Base-by-base conservation (phyloP, 257 asterid genomes). In the Nicotiana benthamiana region DNA sequence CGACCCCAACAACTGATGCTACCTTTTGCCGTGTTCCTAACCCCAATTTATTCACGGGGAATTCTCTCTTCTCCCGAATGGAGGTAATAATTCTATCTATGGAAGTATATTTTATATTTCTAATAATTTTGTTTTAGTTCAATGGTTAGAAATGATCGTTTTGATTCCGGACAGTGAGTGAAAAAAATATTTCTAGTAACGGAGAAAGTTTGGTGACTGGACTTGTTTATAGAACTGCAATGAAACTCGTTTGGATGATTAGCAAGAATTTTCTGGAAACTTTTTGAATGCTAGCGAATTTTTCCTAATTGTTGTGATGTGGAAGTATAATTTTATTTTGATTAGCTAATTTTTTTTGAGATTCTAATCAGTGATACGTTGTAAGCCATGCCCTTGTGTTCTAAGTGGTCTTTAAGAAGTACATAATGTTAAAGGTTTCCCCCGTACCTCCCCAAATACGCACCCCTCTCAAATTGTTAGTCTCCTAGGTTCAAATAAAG, bases 51-150 rank as follows among this genome's bases (percentile, higher is more conserved):
- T 80, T 86, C 87, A 89, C 93, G 90, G 91, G 92, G 74, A 94
- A 91, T 80, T 77, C 90, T 80, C 90, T 90, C 84, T 90, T 90
- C 88, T 88, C 91, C 43, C 88, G 91, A 82, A 93, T 95, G 97
- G 97, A 94, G 97, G 98, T 94, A 77, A 2, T 40, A 32, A 16
- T 6, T 7, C 27, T 26, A 10, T 28, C 61, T 63, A 84, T 70
- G 3, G 48, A 40, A 40, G 3, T 9, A 9, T 6, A 36, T 12
- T 26, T 27, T 76, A 18, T 26, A 66, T 15, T 22, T 52, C 10
- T 62, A 34, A 13, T 34, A 6, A 24, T 22, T 43, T 9, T 72
- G 57, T 20, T 12, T 40, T 20, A 1, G 6, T 20, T 68, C 46
- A 68, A 5, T 68, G 57, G 0, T 68, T 40, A 20, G 20, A 68